Percentiles rank a stretch among this genome's conserved stretches.
Evolutionary conservation across 371 early-diverging fungal species (phyloP).

Genomic region (Conidiobolus incongruus): DNA sequence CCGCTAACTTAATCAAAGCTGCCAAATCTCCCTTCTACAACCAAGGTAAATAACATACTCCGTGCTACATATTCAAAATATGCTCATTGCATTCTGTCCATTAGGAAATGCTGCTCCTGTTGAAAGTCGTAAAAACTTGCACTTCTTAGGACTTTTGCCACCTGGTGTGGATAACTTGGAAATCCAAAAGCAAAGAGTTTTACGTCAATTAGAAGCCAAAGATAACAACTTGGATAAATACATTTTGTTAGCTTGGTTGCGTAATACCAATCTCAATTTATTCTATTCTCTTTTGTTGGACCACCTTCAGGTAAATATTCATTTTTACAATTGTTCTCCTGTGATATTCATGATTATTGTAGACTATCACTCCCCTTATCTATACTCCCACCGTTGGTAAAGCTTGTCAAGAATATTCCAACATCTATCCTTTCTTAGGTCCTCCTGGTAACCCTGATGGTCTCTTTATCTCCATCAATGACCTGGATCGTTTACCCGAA

Average conservation of each 20-base stretch:
- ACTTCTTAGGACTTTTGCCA: slow-evolving; percentile 43
- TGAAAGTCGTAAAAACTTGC: slow-evolving; percentile 21
- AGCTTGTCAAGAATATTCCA: slow-evolving; percentile 71
- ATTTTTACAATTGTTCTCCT: too few species aligned
- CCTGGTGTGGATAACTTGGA: slow-evolving; percentile 39
- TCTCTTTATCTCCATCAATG: slow-evolving; percentile 57
- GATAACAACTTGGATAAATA: slow-evolving; percentile 46
- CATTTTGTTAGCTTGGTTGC: slow-evolving; percentile 52
- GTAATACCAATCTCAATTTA: slow-evolving; percentile 46
- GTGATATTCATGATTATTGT: background rate
- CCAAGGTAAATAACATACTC: too few species aligned
- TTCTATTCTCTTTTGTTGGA: slow-evolving; percentile 56
- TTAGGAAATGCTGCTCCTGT: slow-evolving; percentile 24
- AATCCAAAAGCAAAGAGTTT: slow-evolving; percentile 42
- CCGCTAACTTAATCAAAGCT: too few species aligned
- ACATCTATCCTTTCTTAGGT: slow-evolving; percentile 59
- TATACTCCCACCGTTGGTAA: slow-evolving; percentile 85
- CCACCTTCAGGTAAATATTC: slow-evolving; percentile 32
- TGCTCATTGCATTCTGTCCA: too few species aligned
- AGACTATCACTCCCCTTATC: slow-evolving; percentile 55
- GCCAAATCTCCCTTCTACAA: too few species aligned
- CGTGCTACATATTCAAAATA: too few species aligned
- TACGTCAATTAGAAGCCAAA: slow-evolving; percentile 37
- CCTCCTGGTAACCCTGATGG: slow-evolving; percentile 59
- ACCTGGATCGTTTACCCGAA: slow-evolving; percentile 38